Base-by-base conservation (phyloP, 208 protist genomes). In the Perkinsela sp. region DNA sequence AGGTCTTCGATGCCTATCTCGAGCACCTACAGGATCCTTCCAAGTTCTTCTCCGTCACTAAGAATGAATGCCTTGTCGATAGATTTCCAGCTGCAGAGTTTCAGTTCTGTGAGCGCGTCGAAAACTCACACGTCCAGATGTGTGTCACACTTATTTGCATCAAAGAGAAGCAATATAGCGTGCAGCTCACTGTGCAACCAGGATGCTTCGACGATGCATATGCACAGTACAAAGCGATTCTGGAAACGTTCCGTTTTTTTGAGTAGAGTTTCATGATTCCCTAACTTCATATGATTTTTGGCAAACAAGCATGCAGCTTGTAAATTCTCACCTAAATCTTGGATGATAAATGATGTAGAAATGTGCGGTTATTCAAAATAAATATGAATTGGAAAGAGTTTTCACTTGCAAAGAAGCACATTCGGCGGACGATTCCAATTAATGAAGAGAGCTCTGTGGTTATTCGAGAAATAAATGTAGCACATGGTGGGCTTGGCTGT, bases 381-480 rank as follows among this genome's bases (percentile, higher is more conserved):
- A 57, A 22, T 57, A 57, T 57, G 40, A 22, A 57, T 22, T 57
- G 6, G 40, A 57, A 22, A 22, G 40, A 57, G 40, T 22, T 57
- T 57, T 57, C 40, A 6, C 22, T 57, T 6, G 40, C 40, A 22
- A 57, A 57, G 40, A 57, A 22, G 22, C 40, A 57, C 22, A n/a
- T 22, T 6, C 6, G 40, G 22, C 40, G 40, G 22, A 22, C 6
- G 22, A 57, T 57, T 57, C 40, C 6, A n/a, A 57, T 57, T 22
- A 57, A 6, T 22, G 40, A 57, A n/a, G 40, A 6, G 40, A n/a
- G 22, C 67, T 22, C 1, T 1, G 30, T 70, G 1, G 16, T 66
- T 48, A 69, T 73, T 1, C 71, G 71, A 22, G 71, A 73, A 28
- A n/a, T 70, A 22, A 70, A 30, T 16, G n/a, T 73, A 1, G 67